Percentiles rank a stretch among this genome's conserved stretches.
Evolutionary conservation across 192 early-diverging fungal genomes (phyloP).

Genomic region (Podila verticillata): DNA sequence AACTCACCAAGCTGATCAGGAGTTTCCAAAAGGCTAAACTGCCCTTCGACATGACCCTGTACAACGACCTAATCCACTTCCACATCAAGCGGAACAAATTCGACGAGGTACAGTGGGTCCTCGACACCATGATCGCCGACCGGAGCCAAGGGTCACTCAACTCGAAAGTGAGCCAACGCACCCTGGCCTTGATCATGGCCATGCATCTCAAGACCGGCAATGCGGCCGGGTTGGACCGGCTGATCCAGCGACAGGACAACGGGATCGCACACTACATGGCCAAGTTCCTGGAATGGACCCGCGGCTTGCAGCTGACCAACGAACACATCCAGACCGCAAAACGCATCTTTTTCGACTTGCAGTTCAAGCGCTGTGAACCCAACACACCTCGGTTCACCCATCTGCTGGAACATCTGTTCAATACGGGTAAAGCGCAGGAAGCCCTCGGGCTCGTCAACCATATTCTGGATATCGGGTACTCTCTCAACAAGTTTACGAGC

Average conservation of each 20-base stretch:
- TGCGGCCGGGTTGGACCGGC: neutral
- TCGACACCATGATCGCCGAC: constrained; percentile 2
- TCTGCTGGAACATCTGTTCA: constrained; percentile 5
- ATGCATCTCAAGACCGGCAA: constrained; percentile 39
- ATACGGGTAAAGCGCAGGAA: constrained; percentile 4
- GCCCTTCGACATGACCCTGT: constrained; percentile 3
- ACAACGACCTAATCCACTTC: constrained; percentile 24
- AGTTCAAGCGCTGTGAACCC: constrained; percentile 15
- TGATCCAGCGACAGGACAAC: neutral
- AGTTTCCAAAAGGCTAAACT: constrained; percentile 2
- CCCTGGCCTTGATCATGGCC: constrained; percentile 20
- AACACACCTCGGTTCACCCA: constrained; percentile 25
- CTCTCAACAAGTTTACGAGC: constrained; percentile 6
- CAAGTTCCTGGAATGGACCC: constrained; percentile 34
- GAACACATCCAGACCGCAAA: constrained; percentile 17
- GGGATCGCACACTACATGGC: constrained; percentile 1
- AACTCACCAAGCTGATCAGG: constrained; percentile 8
- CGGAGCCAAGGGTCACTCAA: neutral
- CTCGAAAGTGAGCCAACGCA: neutral
- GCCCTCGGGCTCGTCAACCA: constrained; percentile 26
- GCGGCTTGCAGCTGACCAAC: constrained; percentile 21
- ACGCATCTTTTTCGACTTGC: neutral
- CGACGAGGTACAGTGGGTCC: constrained; percentile 9
- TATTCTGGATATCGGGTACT: constrained; percentile 33
- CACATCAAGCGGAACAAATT: constrained; percentile 30